Base-by-base conservation (phyloP, 306 rosid species). In the Pyrus bretschneideri region DNA sequence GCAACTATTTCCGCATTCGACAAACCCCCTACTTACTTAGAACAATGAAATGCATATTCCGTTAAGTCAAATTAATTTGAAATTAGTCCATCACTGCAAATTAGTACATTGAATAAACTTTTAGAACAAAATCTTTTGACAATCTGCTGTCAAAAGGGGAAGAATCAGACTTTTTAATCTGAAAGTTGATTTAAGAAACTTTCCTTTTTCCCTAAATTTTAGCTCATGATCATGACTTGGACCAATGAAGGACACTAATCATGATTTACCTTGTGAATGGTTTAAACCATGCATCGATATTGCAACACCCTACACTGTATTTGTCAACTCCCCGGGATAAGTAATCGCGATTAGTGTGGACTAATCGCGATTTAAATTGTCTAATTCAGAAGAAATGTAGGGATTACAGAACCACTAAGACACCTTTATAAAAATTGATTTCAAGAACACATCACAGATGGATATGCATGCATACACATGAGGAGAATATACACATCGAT, bases 231-330 rank as follows among this genome's bases (percentile, higher is more conserved):
- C 51, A 76, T 71, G 70, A 49, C 45, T 71, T 25, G 25, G 78
- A 72, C 81, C 78, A 72, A 72, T 40, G 45, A 59, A 77, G 60
- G 22, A 21, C 17, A 27, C 27, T 72, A 51, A 72, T 72, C 51
- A 77, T 81, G 79, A 51, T 60, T 72, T 68, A 59, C 79, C 45
- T 61, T 59, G 76, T 67, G 23, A 72, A 63, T 33, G 40, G 61
- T 71, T 63, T 65, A 5, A 75, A 46, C 29, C 51, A 59, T 51
- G 62, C 71, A 68, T 7, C 2, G 8, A 45, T 45, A 23, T 31
- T 74, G 64, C 38, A 60, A 57, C 79, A 62, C 23, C 45, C n/a
- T 45, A 44, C 7, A 19, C 23, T 22, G 25, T 57, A 12, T 23
- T 27, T 25, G 66, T 23, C 17, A 61, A 11, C 27, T 59, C 29